Conservation (phyloP, 208 protist species). For the Acanthamoeba triangularis region DNA sequence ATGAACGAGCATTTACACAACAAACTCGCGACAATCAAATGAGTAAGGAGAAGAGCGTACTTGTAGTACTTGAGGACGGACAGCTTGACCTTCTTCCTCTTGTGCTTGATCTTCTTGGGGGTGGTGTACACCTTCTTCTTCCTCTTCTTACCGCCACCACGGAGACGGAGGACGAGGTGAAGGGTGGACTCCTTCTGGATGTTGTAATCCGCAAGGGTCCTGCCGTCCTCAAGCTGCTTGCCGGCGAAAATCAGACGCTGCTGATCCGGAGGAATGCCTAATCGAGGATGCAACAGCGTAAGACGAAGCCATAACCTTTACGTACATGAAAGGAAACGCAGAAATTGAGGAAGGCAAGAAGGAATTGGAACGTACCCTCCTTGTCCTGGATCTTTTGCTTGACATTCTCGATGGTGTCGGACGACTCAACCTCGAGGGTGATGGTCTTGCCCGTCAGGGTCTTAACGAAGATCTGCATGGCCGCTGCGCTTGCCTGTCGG, state of each 20-base stretch:
- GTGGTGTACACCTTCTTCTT: constrained; percentile 99
- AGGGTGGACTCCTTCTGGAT: constrained; percentile 99
- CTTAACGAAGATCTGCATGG: constrained; percentile 97
- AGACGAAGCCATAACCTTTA: background rate
- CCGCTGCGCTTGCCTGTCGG: constrained; percentile 4
- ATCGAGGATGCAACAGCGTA: background rate
- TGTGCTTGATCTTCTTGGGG: constrained; percentile 99
- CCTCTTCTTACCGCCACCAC: constrained; percentile 99
- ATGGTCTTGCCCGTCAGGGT: constrained; percentile 99
- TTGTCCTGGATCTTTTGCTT: constrained; percentile 99
- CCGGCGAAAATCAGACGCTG: constrained; percentile 96
- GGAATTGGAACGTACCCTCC: constrained; percentile 92
- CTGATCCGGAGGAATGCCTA: constrained; percentile 95
- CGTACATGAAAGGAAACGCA: too few species aligned
- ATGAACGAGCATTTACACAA: background rate
- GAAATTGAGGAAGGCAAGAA: background rate
- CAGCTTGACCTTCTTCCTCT: constrained; percentile 99
- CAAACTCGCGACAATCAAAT: constrained; percentile 81
- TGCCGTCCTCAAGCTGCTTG: constrained; percentile 99
- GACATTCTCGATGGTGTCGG: constrained; percentile 98
- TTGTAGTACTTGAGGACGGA: constrained; percentile 99
- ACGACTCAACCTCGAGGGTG: constrained; percentile 98
- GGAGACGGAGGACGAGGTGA: constrained; percentile 98
- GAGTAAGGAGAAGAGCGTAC: constrained; percentile 89
- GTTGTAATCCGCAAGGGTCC: constrained; percentile 99